Conservation (phyloP, 192 early-diverging fungal species). For the Entomortierella chlamydospora region DNA sequence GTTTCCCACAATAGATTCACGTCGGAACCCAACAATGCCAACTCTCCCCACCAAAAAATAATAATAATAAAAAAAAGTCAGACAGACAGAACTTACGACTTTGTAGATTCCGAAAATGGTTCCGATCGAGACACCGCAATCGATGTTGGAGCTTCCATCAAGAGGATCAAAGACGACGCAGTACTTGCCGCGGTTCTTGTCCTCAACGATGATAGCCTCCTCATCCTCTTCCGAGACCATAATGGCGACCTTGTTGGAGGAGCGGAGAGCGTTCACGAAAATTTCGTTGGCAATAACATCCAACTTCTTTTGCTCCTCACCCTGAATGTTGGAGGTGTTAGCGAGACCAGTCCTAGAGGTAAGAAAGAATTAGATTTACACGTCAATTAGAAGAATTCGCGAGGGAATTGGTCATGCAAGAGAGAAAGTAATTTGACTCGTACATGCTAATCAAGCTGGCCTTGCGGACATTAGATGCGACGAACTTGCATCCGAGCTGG, state of each 20-base stretch:
- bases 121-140: conserved; percentile 97
- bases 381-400: no score
- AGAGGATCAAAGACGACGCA: conserved; percentile 98
- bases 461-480: conserved; percentile 96
- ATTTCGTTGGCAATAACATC: conserved; percentile 98
- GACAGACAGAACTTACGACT: conserved; percentile 82
- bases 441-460: conserved; percentile 96
- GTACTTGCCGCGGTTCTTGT: conserved; percentile 86
- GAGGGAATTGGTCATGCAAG: no score
- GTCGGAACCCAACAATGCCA: no score
- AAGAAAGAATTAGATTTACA: background rate
- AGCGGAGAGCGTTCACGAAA: conserved; percentile 93
- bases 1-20: no score
- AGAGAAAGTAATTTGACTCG: conserved; percentile 3
- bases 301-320: conserved; percentile 96
- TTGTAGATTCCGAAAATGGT: conserved; percentile 99
- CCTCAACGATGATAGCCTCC: conserved; percentile 89
- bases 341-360: conserved; percentile 82
- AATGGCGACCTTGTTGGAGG: conserved; percentile 90
- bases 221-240: conserved; percentile 98
- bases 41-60: no score
- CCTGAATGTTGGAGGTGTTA: conserved; percentile 87
- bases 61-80: no score
- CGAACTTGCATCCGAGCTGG: conserved; percentile 96
- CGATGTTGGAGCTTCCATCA: conserved; percentile 98